Base-by-base conservation (phyloP, 2,329 filamentous ascomycete genomes). In the Alternaria longipes region DNA sequence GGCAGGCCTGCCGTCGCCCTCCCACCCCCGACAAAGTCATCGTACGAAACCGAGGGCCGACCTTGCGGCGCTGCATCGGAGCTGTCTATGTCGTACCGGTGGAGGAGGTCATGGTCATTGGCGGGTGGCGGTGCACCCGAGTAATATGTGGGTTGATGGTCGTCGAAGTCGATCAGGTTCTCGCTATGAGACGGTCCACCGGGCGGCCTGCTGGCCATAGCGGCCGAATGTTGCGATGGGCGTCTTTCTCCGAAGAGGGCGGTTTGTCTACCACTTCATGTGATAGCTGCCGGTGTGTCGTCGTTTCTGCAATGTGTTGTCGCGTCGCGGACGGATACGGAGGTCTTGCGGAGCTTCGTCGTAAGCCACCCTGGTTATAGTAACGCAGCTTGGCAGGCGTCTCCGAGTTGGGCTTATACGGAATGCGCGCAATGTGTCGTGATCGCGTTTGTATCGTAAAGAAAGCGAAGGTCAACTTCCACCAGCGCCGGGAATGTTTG, bases 1-100 rank as follows among this genome's bases (percentile, higher is more conserved):
- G 81, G 79, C 68, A 84, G 66, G 63, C 75, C 79, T 74, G 82
- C 65, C 8, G 65, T 60, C 61, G 84, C 81, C 63, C 83, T 84
- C 65, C 83, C 82, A 51, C 84, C 89, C 66, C 94, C 94, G 64
- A 98, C 90, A 78, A 97, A 98, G 73, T 95, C 91, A 84, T 97
- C 94, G 81, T 97, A 97, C 60, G 93, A 97, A 54, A 94, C 89
- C 26, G 94, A 97, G 54, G 93, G 92, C 68, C 94, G 91, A 59
- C 88, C 81, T 63, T 87, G 86, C 47, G 85, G 82, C 69, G 89
- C 80, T 66, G 86, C 83, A 67, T 91, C 87, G 65, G 85, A 83
- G 67, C 88, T 84, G 73, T 91, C 85, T 74, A 90, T 88, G 73
- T 91, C 87, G 81, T 92, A 94, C 67, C 88, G 88, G 76, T 89